Evolutionary conservation across 768 basidiomycete genomes (phyloP), one percentile per base, ranked within the genome.

Genomic region (Tulasnella sp.): DNA sequence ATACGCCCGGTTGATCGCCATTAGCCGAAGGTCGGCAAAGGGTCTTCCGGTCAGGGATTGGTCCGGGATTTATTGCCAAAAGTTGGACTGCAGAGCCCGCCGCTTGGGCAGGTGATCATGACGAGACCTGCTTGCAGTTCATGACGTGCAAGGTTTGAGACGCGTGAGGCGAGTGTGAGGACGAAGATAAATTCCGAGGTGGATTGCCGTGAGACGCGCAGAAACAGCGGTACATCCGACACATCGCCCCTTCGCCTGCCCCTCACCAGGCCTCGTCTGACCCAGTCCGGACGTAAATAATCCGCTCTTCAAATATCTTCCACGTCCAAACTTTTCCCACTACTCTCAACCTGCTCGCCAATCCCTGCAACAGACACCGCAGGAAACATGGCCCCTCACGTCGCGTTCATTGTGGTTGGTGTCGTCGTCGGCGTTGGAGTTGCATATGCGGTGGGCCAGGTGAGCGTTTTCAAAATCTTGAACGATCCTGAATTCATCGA

Each of bases 401-500:
- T 67, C 14, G 66, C 66, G 2, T 40, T 67, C 66, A 67, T 67
- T 5, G 66, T 67, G 26, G 66, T 19, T 22, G 41, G 66, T 22
- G 41, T 42, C 14, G 41, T 67, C n/a, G 35, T 67, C 19, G 66
- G 66, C 66, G 66, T 67, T 67, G 66, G 66, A 17, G 34, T 67
- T 37, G 66, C 41, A 22, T 37, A 40, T 16, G 66, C 35, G 16
- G 41, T 52, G 1, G 47, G 47, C 5, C 47, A 67, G 66, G 66
- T 67, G 2, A 52, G 47, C 47, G n/a, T n/a, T n/a, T n/a, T n/a
- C n/a, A 52, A 26, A 52, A 26, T 52, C n/a, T 52, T 26, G 14
- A 1, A 26, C 47, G 47, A 22, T 19, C 22, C 8, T 52, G 47
- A 19, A 52, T 22, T 52, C 2, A 19, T 52, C 47, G 47, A 52